These are phyloP conservation scores for Aspergillus aculeatus DNA, from an alignment of 2,329 filamentous ascomycete genomes.

Conservation along the genomic window DNA sequence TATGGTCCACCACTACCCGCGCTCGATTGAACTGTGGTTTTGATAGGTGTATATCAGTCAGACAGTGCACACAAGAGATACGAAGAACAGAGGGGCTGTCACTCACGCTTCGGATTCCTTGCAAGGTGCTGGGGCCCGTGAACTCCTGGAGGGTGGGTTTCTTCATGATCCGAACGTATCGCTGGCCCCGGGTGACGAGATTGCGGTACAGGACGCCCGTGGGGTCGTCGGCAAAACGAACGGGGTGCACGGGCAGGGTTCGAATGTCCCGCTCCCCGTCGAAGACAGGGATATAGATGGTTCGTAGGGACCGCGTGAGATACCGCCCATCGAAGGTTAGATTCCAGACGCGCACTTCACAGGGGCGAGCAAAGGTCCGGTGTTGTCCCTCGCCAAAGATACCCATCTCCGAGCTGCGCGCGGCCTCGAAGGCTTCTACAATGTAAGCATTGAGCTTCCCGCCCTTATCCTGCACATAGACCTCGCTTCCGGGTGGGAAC, in stretches of 20 bases:
- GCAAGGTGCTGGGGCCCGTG: neutral
- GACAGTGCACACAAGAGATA: neutral
- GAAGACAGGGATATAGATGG: neutral
- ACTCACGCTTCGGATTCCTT: neutral
- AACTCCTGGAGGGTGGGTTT: neutral
- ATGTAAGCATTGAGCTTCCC: constrained; percentile 1
- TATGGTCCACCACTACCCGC: neutral
- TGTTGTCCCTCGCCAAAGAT: too few species aligned
- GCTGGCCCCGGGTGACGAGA: neutral
- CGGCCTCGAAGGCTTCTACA: neutral
- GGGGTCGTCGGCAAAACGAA: neutral
- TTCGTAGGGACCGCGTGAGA: neutral
- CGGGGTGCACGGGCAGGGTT: neutral
- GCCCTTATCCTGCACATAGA: neutral
- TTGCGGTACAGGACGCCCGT: neutral
- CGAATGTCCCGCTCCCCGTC: neutral
- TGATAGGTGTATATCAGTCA: neutral
- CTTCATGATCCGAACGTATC: neutral
- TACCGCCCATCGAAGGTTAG: neutral
- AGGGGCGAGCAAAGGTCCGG: too few species aligned
- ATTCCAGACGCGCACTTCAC: neutral
- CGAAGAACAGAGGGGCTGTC: neutral
- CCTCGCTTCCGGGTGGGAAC: neutral
- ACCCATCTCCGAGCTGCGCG: neutral
- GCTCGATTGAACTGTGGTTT: neutral